These are phyloP conservation scores for Grigorovia transvaalensis DNA, from an alignment of 805 yeast genomes.

Conservation along the genomic window DNA sequence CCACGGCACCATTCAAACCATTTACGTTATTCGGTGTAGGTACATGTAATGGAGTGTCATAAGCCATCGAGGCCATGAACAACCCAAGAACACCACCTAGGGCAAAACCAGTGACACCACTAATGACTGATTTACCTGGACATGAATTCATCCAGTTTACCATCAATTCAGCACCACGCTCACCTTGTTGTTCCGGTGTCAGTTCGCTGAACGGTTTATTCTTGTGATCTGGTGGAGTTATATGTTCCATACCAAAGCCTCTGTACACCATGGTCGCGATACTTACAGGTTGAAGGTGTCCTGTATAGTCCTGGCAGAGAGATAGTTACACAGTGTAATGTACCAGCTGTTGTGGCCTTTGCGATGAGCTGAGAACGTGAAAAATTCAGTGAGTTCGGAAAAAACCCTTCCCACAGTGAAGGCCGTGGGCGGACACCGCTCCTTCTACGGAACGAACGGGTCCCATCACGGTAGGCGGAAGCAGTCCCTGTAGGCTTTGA, in stretches of 20 bases:
- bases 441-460: too few species aligned
- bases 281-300: too few species aligned
- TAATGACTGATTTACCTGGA: conserved; percentile 85
- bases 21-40: conserved; percentile 17
- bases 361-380: too few species aligned
- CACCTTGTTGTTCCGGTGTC: conserved; percentile 90
- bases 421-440: too few species aligned
- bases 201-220: conserved; percentile 52
- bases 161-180: conserved; percentile 76
- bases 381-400: too few species aligned
- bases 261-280: conserved; percentile 27
- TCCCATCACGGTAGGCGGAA: neutral
- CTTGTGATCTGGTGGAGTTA: conserved; percentile 30
- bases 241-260: conserved; percentile 35
- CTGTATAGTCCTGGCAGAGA: too few species aligned
- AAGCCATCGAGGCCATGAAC: conserved; percentile 66
- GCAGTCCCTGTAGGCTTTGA: neutral
- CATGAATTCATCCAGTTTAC: conserved; percentile 81
- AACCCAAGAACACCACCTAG: conserved; percentile 93
- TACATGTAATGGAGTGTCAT: conserved; percentile 34
- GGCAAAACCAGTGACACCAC: conserved; percentile 90
- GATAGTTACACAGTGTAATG: too few species aligned
- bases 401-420: too few species aligned
- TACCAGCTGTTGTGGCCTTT: too few species aligned
- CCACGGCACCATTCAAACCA: conserved; percentile 23